These are phyloP conservation scores for Ustilago shanxiensis DNA, from an alignment of 1,284 basidiomycete genomes.

Conservation along the genomic window DNA sequence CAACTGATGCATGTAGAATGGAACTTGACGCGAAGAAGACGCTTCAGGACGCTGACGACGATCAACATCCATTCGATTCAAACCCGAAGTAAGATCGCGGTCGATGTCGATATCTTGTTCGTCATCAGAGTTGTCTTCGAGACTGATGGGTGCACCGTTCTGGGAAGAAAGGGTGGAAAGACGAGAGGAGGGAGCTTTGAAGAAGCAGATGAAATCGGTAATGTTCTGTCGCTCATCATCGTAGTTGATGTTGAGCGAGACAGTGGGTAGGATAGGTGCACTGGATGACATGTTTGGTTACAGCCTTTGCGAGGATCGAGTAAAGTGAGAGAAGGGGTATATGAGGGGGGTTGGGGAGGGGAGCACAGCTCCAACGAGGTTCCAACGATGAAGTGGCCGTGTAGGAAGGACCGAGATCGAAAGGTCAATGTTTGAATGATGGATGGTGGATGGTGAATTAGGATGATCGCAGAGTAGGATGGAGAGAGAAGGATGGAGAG, in stretches of 20 bases:
- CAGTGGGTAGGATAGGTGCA: conserved; percentile 72
- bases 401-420: too few relatives aligned
- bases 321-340: conserved; percentile 9
- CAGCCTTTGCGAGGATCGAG: background rate
- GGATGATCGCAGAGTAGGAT: background rate
- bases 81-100: conserved; percentile 22
- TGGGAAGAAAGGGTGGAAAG: conserved; percentile 34
- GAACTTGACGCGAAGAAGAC: conserved; percentile 41
- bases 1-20: conserved; percentile 93
- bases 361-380: background rate
- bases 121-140: conserved; percentile 34
- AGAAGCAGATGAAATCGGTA: conserved; percentile 62
- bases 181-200: conserved; percentile 55
- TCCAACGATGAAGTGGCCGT: background rate
- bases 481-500: background rate
- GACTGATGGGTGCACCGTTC: conserved; percentile 16
- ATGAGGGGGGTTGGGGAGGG: background rate
- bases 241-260: conserved; percentile 74
- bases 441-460: background rate
- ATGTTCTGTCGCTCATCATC: conserved; percentile 71
- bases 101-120: conserved; percentile 38
- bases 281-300: conserved; percentile 28
- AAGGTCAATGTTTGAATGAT: background rate
- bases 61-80: conserved; percentile 50
- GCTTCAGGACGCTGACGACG: conserved; percentile 7